phyloP scores from a whole-genome alignment of 768 basidiomycete genomes.

The Gyrodon lividus region DNA sequence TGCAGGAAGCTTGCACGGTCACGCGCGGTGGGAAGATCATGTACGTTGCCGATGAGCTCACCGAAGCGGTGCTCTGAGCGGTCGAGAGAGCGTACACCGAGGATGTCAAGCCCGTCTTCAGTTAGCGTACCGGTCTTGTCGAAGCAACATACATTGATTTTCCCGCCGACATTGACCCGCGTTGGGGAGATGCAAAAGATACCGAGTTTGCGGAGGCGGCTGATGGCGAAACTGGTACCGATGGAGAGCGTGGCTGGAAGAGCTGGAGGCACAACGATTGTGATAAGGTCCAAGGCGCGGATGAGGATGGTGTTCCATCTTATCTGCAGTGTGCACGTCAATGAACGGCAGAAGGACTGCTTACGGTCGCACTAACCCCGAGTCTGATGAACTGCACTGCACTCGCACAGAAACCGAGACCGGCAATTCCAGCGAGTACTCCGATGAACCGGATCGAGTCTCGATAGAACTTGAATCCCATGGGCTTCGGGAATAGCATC shows the following conservation, averaged over 20 bases:
- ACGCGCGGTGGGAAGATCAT: conserved; percentile 71
- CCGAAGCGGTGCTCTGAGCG: conserved; percentile 77
- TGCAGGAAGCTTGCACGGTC: conserved; percentile 86
- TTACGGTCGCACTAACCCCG: conserved; percentile 54
- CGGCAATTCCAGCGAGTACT: conserved; percentile 89
- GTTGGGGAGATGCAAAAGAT: conserved; percentile 98
- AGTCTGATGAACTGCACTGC: conserved; percentile 90
- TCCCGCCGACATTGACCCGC: conserved; percentile 92
- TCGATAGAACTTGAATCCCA: conserved; percentile 98
- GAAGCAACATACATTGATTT: conserved; percentile 96
- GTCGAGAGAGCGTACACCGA: conserved; percentile 87
- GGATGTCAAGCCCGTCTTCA: conserved; percentile 95
- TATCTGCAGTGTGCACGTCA: conserved; percentile 48
- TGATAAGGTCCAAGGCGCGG: conserved; percentile 92
- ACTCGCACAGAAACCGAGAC: conserved; percentile 86
- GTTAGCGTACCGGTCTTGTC: conserved; percentile 99
- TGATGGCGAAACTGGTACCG: conserved; percentile 93
- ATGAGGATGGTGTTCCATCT: conserved; percentile 88
- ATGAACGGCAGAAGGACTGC: neutral
- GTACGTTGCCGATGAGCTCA: conserved; percentile 82
- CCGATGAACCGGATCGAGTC: conserved; percentile 89
- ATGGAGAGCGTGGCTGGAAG: conserved; percentile 96
- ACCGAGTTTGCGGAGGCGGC: conserved; percentile 78
- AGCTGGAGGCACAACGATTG: conserved; percentile 96
- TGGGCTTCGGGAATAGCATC: conserved; percentile 98